A percentile compares a stretch with the other conserved stretches of the same genome.
These are phyloP conservation scores for Podila epigama DNA, from an alignment of 192 early-diverging fungal species.

Conservation along the genomic window DNA sequence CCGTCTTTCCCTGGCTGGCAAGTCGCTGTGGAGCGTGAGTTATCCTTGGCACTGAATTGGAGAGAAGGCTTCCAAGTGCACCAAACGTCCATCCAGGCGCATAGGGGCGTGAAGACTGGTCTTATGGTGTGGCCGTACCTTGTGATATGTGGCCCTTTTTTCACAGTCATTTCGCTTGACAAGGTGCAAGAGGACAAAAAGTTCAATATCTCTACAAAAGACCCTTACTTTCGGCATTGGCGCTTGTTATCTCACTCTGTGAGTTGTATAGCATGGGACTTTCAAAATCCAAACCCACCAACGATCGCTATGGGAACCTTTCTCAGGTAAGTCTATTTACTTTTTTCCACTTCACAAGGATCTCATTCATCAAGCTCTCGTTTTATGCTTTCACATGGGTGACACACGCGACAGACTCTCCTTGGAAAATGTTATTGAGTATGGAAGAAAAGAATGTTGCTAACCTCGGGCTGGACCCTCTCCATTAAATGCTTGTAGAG, in stretches of 20 bases:
- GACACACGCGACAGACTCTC: too few relatives aligned
- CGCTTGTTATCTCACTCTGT: constrained; percentile 1
- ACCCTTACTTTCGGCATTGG: not conserved
- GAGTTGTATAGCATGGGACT: constrained; percentile 33
- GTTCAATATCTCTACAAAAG: not conserved
- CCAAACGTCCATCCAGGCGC: constrained; percentile 2
- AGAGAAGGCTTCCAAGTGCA: constrained; percentile 8
- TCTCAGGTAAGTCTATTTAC: constrained; percentile 1
- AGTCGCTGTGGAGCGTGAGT: constrained; percentile 5
- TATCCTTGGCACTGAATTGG: constrained; percentile 23
- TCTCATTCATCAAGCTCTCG: not conserved
- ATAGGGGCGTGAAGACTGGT: constrained; percentile 5
- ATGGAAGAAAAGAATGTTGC: not conserved
- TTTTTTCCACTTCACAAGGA: not conserved
- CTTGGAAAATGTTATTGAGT: too few relatives aligned
- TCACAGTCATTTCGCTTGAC: constrained; percentile 6
- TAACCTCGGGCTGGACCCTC: not conserved
- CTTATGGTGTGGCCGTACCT: constrained; percentile 26
- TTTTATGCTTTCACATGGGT: too few relatives aligned
- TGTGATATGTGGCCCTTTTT: too few relatives aligned
- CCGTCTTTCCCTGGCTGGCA: constrained; percentile 27
- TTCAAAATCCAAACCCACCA: not conserved
- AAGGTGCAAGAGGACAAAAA: not conserved
- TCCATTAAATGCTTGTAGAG: not conserved
- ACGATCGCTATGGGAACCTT: constrained; percentile 12